Evolutionary conservation across 2,329 filamentous ascomycete species (phyloP), one percentile per base, ranked within the genome.

Genomic region (Boeremia lycopersici): DNA sequence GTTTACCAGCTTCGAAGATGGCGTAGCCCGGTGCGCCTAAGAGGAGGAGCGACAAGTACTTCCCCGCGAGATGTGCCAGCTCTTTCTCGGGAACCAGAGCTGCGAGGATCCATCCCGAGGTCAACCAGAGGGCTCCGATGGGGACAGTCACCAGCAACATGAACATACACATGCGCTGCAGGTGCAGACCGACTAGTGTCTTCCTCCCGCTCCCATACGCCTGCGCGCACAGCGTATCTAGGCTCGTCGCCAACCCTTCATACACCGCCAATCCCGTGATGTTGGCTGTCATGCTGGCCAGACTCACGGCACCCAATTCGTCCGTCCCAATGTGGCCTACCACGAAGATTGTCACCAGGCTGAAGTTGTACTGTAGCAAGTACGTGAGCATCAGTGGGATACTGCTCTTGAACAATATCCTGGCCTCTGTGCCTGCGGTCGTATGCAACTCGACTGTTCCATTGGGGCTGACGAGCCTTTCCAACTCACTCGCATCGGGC

Each of bases 251-350:
- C 65, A 83, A 77, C 19, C 81, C 81, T 61, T 83, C 79, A 52
- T 79, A 79, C 19, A 82, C 70, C 1, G 82, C 78, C 17, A 80
- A 76, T 0, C 82, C 82, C 6, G 81, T 73, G 45, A 85, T 84
- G 55, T 81, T 84, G 60, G 82, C 80, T 0, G 81, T 84, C 40
- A 81, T 83, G 23, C 80, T 77, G 23, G 80, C 81, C 13, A 84
- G 65, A 48, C 78, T 81, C 0, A 82, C 80, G 0, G 82, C 82
- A 1, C 80, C 82, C 9, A 84, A 67, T 53, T 82, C 82, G 60
- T 81, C 77, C 3, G 79, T 79, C 17, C 81, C 77, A 8, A 84
- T 75, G 61, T 81, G 81, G 0, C 82, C 82, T 0, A 80, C 81
- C 0, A 81, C 78, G 34, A 82, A 77, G 19, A 81, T 81, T 1